Evolutionary conservation across 768 basidiomycete species (phyloP).

Genomic region (Leccinellum albellum): DNA sequence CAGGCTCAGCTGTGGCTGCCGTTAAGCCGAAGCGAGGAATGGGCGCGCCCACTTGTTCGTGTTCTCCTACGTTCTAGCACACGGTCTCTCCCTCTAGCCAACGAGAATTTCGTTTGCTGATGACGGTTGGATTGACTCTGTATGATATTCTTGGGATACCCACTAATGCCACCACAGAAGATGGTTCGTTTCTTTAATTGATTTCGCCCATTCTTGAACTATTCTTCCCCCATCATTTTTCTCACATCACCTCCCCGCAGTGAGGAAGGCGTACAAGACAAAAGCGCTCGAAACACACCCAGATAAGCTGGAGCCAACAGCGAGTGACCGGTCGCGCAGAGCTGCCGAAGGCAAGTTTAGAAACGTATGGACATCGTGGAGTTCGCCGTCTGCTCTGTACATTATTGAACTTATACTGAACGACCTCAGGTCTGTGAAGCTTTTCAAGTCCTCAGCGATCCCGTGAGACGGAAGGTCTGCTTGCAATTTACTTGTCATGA

Average conservation of each 20-base stretch:
- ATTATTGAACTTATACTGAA: constrained; percentile 19
- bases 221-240: neutral
- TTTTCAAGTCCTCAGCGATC: constrained; percentile 56
- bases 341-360: constrained; percentile 57
- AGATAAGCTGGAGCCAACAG: constrained; percentile 59
- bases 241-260: constrained; percentile 22
- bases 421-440: constrained; percentile 54
- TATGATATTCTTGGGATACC: constrained; percentile 46
- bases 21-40: neutral
- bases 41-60: neutral
- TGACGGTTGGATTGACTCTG: constrained; percentile 33
- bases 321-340: constrained; percentile 48
- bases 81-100: neutral
- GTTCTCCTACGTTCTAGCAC: neutral
- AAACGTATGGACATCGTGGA: constrained; percentile 40
- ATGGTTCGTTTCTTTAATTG: constrained; percentile 36
- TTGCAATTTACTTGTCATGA: neutral
- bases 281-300: constrained; percentile 71
- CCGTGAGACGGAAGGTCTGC: constrained; percentile 51
- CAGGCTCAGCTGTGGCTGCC: neutral
- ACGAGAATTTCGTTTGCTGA: constrained; percentile 10
- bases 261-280: constrained; percentile 64
- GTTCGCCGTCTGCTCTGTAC: constrained; percentile 18
- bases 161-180: constrained; percentile 45
- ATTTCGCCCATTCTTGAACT: neutral